Evolutionary conservation across 495 filamentous ascomycete genomes (phyloP).

Genomic region (Aspergillus nidulans): DNA sequence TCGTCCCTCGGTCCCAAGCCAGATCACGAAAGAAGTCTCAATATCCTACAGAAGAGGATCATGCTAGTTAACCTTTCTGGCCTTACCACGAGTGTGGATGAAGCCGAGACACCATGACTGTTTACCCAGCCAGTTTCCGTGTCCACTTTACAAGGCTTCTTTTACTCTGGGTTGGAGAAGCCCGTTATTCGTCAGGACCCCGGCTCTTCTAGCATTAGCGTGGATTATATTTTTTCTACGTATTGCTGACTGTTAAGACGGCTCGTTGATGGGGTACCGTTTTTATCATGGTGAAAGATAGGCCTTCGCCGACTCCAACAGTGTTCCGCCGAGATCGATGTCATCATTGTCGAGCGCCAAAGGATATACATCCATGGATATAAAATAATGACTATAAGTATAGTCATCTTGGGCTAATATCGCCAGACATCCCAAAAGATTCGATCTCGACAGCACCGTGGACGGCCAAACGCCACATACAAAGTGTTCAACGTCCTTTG

Average conservation of each 20-base stretch:
- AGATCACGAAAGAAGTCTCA: background rate
- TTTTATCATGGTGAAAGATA: background rate
- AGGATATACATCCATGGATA: background rate
- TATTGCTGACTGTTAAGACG: conserved; percentile 4
- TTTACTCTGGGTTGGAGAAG: background rate
- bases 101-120: background rate
- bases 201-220: conserved; percentile 4
- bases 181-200: conserved; percentile 5
- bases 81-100: background rate
- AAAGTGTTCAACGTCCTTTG: background rate
- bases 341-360: background rate
- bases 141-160: too few species aligned
- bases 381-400: background rate
- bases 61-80: background rate
- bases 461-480: background rate
- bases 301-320: conserved; percentile 7
- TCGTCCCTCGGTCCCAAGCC: background rate
- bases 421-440: background rate
- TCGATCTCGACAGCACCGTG: background rate
- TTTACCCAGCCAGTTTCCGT: background rate
- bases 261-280: conserved; percentile 11
- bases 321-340: background rate
- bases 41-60: background rate
- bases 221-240: background rate
- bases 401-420: background rate